Conservation (phyloP, 108 stramenopile genomes). For the Halocafeteria seosinensis region DNA sequence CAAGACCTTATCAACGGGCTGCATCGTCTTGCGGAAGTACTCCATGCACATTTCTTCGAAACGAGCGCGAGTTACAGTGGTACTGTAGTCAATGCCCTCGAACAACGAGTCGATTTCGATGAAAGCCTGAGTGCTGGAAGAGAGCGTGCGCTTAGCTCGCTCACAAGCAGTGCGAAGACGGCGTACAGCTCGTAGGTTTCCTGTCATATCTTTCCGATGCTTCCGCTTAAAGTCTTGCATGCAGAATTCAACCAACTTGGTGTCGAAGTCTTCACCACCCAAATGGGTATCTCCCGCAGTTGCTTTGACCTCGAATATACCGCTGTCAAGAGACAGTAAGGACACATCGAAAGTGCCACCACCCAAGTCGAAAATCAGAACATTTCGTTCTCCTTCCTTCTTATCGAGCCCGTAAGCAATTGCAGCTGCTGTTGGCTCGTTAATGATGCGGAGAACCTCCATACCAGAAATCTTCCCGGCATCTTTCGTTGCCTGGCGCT, state of each 20-base stretch:
- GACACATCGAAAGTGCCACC: conserved; percentile 96
- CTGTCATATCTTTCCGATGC: conserved; percentile 38
- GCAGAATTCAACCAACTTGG: conserved; percentile 57
- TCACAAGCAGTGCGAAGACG: conserved; percentile 50
- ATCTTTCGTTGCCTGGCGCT: too few relatives aligned
- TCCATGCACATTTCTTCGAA: too few relatives aligned
- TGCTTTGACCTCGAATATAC: too few relatives aligned
- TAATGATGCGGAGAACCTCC: conserved; percentile 80
- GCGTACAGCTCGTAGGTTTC: conserved; percentile 47
- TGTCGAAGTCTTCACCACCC: conserved; percentile 81
- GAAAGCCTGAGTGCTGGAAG: conserved; percentile 30
- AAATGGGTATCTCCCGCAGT: conserved; percentile 70
- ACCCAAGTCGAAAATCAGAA: too few relatives aligned
- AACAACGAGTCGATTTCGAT: too few relatives aligned
- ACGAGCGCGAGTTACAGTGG: too few relatives aligned
- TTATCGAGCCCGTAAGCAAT: conserved; percentile 87
- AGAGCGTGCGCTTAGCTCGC: conserved; percentile 57
- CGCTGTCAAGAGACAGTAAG: conserved; percentile 50
- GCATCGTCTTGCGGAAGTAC: too few relatives aligned
- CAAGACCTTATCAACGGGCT: too few relatives aligned
- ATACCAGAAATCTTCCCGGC: conserved; percentile 88
- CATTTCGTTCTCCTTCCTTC: conserved; percentile 60
- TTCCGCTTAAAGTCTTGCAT: conserved; percentile 51
- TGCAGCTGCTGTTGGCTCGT: conserved; percentile 97
- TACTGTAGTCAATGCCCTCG: too few relatives aligned